These are phyloP conservation scores for Murraya paniculata DNA, from an alignment of 345 rosid genomes.

Conservation along the genomic window DNA sequence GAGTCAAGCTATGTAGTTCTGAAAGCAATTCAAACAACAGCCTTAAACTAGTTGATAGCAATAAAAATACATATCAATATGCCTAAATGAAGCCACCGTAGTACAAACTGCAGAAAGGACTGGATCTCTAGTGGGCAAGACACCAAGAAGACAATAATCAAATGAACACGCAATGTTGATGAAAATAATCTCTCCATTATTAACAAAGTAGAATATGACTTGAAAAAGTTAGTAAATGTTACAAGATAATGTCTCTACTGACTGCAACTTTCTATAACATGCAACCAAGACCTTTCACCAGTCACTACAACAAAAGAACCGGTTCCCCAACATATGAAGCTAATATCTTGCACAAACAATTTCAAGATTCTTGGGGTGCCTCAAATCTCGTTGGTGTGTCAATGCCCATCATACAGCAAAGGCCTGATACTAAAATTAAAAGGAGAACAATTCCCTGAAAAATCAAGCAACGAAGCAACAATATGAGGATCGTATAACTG, in stretches of 20 bases:
- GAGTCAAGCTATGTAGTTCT: neutral
- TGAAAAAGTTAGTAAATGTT: slow-evolving; percentile 5
- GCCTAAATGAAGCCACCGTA: neutral
- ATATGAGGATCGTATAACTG: slow-evolving; percentile 21
- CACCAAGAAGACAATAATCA: neutral
- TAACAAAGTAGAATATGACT: slow-evolving; percentile 10
- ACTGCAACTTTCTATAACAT: slow-evolving; percentile 28
- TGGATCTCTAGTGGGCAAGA: neutral
- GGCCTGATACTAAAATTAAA: slow-evolving; percentile 81
- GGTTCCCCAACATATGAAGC: slow-evolving; percentile 11
- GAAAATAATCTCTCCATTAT: slow-evolving; percentile 15
- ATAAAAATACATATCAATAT: neutral
- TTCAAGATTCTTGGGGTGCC: slow-evolving; percentile 86
- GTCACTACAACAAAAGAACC: slow-evolving; percentile 12
- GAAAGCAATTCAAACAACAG: neutral
- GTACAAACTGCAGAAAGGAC: neutral
- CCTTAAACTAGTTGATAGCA: neutral
- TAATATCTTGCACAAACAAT: slow-evolving; percentile 15
- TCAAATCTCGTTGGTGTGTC: slow-evolving; percentile 94
- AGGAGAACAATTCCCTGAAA: slow-evolving; percentile 88
- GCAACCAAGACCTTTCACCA: slow-evolving; percentile 22
- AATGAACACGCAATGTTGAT: slow-evolving; percentile 1
- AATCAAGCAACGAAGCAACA: slow-evolving; percentile 15
- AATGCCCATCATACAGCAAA: slow-evolving; percentile 97
- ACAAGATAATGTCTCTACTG: slow-evolving; percentile 16